A percentile compares a stretch with the other conserved stretches of the same genome.
Evolutionary conservation across 202 grass and related monocot genomes (phyloP).

Genomic region (Zizania palustris): DNA sequence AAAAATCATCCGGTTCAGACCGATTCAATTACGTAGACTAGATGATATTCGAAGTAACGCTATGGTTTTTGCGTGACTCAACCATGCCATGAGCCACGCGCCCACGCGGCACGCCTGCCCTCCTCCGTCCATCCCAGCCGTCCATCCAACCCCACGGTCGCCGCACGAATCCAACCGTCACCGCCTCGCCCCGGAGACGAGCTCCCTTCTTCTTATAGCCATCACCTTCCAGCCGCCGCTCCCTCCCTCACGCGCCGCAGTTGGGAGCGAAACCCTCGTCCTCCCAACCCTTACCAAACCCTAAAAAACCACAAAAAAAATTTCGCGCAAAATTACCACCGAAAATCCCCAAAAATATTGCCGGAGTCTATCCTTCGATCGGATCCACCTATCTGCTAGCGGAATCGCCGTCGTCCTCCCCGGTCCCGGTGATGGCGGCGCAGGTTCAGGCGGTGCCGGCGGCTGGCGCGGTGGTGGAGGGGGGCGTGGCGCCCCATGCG

Average conservation of each 20-base stretch:
- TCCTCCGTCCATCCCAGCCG: not conserved
- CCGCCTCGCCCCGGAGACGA: not conserved
- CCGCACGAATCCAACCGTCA: constrained; percentile 20
- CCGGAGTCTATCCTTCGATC: constrained; percentile 6
- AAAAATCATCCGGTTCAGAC: too few species aligned
- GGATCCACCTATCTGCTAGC: constrained; percentile 10
- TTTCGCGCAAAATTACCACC: constrained; percentile 24
- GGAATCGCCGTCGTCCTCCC: not conserved
- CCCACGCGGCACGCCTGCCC: not conserved
- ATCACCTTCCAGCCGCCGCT: not conserved
- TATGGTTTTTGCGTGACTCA: too few species aligned
- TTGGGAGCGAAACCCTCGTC: constrained; percentile 26
- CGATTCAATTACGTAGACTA: too few species aligned
- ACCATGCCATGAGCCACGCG: not conserved
- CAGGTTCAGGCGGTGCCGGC: constrained; percentile 23
- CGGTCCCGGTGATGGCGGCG: constrained; percentile 24
- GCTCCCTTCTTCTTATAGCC: not conserved
- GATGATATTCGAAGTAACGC: too few species aligned
- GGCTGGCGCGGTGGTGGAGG: not conserved
- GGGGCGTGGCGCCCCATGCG: not conserved
- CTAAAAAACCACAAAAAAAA: constrained; percentile 35
- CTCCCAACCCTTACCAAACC: constrained; percentile 22
- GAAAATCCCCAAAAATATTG: constrained; percentile 14
- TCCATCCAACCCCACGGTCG: not conserved
- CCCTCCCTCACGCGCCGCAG: not conserved